Conservation (phyloP, 805 yeast genomes). For the Spathaspora boniae region DNA sequence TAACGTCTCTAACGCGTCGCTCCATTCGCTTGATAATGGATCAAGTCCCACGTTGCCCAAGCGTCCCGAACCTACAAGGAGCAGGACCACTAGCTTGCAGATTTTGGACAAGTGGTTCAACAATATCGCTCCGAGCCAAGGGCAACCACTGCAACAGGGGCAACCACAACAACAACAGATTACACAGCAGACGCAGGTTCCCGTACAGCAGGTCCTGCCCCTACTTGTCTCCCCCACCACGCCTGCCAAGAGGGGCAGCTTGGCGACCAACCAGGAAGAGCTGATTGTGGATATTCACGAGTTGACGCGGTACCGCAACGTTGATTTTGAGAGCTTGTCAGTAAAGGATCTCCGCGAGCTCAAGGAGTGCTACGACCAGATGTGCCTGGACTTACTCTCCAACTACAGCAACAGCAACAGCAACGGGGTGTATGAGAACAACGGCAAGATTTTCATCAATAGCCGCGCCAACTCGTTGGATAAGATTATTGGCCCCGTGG, state of each 20-base stretch:
- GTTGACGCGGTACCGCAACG: constrained; percentile 29
- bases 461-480: constrained; percentile 5
- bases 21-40: constrained; percentile 30
- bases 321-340: constrained; percentile 34
- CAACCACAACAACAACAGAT: not conserved
- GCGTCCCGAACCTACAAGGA: constrained; percentile 16
- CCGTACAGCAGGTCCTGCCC: too few species aligned
- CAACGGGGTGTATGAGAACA: constrained; percentile 11
- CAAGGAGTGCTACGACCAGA: constrained; percentile 35
- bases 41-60: constrained; percentile 10
- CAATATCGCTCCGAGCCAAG: constrained; percentile 19
- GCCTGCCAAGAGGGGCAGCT: too few species aligned
- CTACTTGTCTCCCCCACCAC: too few species aligned
- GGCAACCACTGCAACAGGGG: constrained; percentile 7
- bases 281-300: constrained; percentile 14
- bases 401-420: constrained; percentile 11
- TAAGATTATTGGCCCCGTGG: constrained; percentile 2
- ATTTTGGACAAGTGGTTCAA: constrained; percentile 44
- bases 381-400: constrained; percentile 22
- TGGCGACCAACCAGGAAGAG: constrained; percentile 9
- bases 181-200: not conserved
- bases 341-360: constrained; percentile 31
- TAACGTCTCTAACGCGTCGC: constrained; percentile 26
- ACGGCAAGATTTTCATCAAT: constrained; percentile 2
- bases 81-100: constrained; percentile 37